These are phyloP conservation scores for Arabidopsis suecica DNA, from an alignment of 345 rosid species.

Conservation along the genomic window DNA sequence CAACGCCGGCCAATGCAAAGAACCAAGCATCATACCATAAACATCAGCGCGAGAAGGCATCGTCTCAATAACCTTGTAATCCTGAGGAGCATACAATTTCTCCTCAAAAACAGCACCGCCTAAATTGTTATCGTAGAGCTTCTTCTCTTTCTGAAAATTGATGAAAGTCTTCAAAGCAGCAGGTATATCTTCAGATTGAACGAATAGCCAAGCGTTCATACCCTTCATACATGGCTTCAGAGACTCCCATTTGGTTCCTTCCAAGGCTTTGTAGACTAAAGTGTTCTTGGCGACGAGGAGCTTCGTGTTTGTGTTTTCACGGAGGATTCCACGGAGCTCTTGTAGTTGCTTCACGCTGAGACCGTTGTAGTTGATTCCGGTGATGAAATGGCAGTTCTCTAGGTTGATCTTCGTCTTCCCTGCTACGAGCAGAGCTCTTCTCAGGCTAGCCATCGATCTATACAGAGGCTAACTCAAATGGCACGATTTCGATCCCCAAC, in stretches of 20 bases:
- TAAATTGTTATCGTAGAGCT: constrained; percentile 71
- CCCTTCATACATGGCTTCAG: constrained; percentile 95
- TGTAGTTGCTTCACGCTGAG: constrained; percentile 83
- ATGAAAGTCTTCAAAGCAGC: constrained; percentile 76
- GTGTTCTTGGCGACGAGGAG: constrained; percentile 88
- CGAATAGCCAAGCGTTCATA: constrained; percentile 95
- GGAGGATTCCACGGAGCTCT: constrained; percentile 69
- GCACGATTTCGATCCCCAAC: constrained; percentile 8
- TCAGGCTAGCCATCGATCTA: constrained; percentile 39
- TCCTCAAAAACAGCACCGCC: constrained; percentile 93
- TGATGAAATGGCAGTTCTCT: constrained; percentile 76
- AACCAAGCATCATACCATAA: constrained; percentile 71
- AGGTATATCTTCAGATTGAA: constrained; percentile 86
- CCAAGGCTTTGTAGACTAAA: constrained; percentile 78
- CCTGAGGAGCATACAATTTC: constrained; percentile 74
- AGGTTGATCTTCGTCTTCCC: constrained; percentile 63
- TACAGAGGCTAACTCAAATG: neutral
- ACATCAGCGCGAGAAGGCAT: constrained; percentile 83
- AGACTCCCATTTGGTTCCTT: constrained; percentile 84
- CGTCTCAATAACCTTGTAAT: constrained; percentile 70
- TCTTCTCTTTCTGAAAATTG: constrained; percentile 74
- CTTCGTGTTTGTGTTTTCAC: constrained; percentile 61
- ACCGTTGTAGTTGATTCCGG: constrained; percentile 78
- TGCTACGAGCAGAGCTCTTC: constrained; percentile 45
- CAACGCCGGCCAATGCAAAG: constrained; percentile 74